phyloP scores from a whole-genome alignment of 1,139 yeast genomes.

The Zygoascus meyerae region DNA sequence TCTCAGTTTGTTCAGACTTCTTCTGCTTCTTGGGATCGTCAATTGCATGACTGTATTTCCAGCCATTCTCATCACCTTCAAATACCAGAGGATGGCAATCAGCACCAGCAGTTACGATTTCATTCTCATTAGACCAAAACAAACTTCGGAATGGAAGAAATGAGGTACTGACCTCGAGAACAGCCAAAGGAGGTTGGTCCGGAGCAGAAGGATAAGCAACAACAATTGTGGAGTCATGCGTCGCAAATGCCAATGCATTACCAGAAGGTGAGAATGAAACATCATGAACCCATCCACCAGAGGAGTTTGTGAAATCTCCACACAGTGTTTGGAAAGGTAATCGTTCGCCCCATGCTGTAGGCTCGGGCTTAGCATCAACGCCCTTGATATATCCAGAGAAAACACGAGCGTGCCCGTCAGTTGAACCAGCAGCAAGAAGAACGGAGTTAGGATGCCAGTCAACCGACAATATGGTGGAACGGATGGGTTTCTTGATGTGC shows the following conservation, averaged over 20 bases:
- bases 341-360: conserved; percentile 89
- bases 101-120: conserved; percentile 84
- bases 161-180: conserved; percentile 53
- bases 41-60: conserved; percentile 61
- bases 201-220: conserved; percentile 75
- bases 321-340: conserved; percentile 93
- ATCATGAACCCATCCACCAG: conserved; percentile 91
- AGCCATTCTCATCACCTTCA: conserved; percentile 60
- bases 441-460: conserved; percentile 97
- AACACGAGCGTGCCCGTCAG: conserved; percentile 92
- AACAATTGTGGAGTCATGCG: conserved; percentile 72
- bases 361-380: conserved; percentile 73
- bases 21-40: conserved; percentile 53
- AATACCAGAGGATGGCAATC: conserved; percentile 88
- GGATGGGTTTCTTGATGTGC: conserved; percentile 87
- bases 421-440: conserved; percentile 82
- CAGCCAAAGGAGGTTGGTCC: conserved; percentile 47
- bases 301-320: conserved; percentile 70
- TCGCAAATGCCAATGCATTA: conserved; percentile 68
- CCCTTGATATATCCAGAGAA: conserved; percentile 92
- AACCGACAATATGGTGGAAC: conserved; percentile 76
- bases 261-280: conserved; percentile 82
- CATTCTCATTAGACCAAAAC: conserved; percentile 58
- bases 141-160: conserved; percentile 78
- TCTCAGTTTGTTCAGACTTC: conserved; percentile 50